phyloP scores from a whole-genome alignment of 495 filamentous ascomycete genomes.

The Lentithecium fluviatile region DNA sequence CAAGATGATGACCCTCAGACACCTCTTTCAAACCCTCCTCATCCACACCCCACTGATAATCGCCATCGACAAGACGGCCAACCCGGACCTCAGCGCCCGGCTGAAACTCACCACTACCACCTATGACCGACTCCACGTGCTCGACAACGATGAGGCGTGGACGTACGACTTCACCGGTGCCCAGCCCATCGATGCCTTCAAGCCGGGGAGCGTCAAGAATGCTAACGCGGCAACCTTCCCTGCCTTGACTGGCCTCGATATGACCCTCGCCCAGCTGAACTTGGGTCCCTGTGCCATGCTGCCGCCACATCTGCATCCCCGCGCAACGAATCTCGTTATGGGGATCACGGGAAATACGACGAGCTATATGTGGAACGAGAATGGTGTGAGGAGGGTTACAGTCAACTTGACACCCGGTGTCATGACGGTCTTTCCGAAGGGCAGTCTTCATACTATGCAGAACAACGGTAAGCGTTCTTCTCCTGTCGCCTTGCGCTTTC shows the following conservation, averaged over 20 bases:
- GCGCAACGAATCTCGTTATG: conserved; percentile 50
- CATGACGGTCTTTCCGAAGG: conserved; percentile 53
- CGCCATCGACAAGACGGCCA: conserved; percentile 39
- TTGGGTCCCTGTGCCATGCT: conserved; percentile 52
- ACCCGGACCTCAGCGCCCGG: conserved; percentile 37
- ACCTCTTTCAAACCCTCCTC: conserved; percentile 17
- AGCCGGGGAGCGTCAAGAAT: conserved; percentile 45
- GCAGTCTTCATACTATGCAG: conserved; percentile 52
- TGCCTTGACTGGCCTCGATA: conserved; percentile 38
- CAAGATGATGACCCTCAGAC: conserved; percentile 1
- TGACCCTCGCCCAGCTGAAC: conserved; percentile 44
- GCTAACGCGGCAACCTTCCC: conserved; percentile 47
- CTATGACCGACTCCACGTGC: conserved; percentile 45
- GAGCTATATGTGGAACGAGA: conserved; percentile 50
- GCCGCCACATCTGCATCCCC: conserved; percentile 48
- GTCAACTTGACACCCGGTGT: conserved; percentile 44
- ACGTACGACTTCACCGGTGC: conserved; percentile 47
- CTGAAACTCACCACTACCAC: conserved; percentile 39
- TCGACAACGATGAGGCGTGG: conserved; percentile 44
- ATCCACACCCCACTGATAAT: conserved; percentile 3
- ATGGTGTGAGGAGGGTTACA: conserved; percentile 40
- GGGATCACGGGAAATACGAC: conserved; percentile 44
- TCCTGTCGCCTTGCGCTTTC: too few relatives aligned
- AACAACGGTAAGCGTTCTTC: conserved; percentile 44
- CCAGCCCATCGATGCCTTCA: conserved; percentile 38